Percentiles rank a stretch among this genome's conserved stretches.
Conservation (phyloP, 2,329 filamentous ascomycete species). For the Cladosporium cucumerinum region DNA sequence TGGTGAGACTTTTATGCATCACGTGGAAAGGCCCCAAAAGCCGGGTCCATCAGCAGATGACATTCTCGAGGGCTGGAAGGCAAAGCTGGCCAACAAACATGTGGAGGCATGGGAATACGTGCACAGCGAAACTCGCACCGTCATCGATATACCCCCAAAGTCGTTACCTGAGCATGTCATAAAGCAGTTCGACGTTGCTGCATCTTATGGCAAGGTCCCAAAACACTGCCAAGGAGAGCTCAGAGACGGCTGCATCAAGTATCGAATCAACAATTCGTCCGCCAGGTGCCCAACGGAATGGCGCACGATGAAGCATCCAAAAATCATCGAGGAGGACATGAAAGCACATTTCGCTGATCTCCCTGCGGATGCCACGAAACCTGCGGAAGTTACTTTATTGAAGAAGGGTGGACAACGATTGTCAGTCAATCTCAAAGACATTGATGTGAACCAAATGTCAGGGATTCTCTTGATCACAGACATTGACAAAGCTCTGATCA, state of each 20-base stretch:
- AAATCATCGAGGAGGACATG: neutral
- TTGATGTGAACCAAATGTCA: neutral
- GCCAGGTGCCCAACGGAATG: neutral
- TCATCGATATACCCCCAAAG: neutral
- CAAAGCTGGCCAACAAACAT: neutral
- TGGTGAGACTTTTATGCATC: neutral
- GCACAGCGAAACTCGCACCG: neutral
- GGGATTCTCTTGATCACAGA: neutral
- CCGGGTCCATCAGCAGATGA: neutral
- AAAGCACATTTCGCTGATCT: neutral
- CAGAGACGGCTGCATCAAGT: neutral
- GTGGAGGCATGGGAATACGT: neutral
- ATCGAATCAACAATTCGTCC: neutral
- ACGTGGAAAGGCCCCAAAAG: neutral
- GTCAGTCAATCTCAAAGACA: neutral
- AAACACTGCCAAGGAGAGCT: neutral
- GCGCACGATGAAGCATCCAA: neutral
- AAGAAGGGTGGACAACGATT: neutral
- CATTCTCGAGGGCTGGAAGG: neutral
- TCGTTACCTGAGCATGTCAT: neutral
- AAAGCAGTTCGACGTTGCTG: neutral
- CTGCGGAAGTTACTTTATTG: neutral
- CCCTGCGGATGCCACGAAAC: neutral
- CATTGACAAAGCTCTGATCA: neutral
- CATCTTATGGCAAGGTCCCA: neutral